Conservation (phyloP, 2,329 filamentous ascomycete species). For the Didymellaceae sp. region DNA sequence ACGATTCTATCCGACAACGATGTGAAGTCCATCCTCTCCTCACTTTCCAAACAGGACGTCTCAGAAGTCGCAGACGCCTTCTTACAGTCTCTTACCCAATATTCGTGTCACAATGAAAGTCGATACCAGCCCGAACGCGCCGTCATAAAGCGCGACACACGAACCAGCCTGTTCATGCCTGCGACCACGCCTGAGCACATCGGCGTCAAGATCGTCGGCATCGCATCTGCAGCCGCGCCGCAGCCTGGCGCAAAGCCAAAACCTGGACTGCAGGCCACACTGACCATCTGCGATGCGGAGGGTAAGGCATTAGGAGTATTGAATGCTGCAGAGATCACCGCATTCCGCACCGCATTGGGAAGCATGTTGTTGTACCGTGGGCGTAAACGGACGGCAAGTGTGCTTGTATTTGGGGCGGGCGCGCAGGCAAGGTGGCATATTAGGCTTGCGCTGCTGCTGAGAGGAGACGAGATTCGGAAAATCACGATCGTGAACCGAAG, state of each 20-base stretch:
- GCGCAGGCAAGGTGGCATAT: conserved; percentile 60
- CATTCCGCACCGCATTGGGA: conserved; percentile 78
- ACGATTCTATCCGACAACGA: conserved; percentile 26
- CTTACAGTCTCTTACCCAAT: conserved; percentile 39
- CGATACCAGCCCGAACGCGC: conserved; percentile 54
- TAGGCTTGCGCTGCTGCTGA: conserved; percentile 52
- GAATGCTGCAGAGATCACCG: conserved; percentile 76
- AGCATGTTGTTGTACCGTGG: conserved; percentile 64
- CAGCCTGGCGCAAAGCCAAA: conserved; percentile 27
- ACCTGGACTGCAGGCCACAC: conserved; percentile 64
- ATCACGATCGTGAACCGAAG: conserved; percentile 38
- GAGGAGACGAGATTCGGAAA: conserved; percentile 40
- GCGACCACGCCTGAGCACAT: conserved; percentile 68
- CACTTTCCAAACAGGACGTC: conserved; percentile 31
- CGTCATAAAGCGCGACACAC: conserved; percentile 48
- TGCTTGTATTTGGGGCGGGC: conserved; percentile 59
- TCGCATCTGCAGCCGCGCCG: conserved; percentile 52
- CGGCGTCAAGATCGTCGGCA: conserved; percentile 75
- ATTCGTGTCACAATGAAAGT: conserved; percentile 29
- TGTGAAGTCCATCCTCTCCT: conserved; percentile 44
- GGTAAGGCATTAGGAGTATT: conserved; percentile 72
- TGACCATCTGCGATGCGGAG: conserved; percentile 61
- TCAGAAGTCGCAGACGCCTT: conserved; percentile 1
- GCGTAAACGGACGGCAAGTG: conserved; percentile 46
- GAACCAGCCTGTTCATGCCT: conserved; percentile 76